These are phyloP conservation scores for Penicillium dipodomyicola DNA, from an alignment of 495 filamentous ascomycete genomes.

Conservation along the genomic window DNA sequence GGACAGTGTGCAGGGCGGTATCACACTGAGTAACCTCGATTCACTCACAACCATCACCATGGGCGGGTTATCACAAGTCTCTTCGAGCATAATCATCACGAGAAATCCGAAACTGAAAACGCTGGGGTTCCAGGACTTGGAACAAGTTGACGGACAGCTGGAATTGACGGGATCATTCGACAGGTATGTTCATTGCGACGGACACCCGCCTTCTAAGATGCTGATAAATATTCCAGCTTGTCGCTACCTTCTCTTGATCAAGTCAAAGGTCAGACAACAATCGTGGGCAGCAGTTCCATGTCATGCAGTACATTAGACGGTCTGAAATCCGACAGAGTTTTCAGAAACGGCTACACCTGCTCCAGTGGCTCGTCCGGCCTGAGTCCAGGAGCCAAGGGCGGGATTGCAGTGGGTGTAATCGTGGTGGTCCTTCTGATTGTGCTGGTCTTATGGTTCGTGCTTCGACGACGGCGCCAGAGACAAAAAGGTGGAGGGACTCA, in stretches of 20 bases:
- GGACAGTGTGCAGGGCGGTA: conserved; percentile 21
- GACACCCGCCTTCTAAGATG: background rate
- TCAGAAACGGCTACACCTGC: conserved; percentile 25
- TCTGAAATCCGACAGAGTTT: conserved; percentile 20
- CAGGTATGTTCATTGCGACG: conserved; percentile 16
- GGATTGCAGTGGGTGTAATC: conserved; percentile 33
- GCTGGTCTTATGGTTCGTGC: conserved; percentile 23
- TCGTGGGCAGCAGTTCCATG: conserved; percentile 23
- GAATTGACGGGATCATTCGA: conserved; percentile 28
- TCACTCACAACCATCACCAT: conserved; percentile 20
- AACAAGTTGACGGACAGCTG: conserved; percentile 29
- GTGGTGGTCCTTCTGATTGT: conserved; percentile 28
- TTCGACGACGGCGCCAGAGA: conserved; percentile 21
- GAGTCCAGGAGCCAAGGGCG: conserved; percentile 32
- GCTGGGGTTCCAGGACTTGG: conserved; percentile 24
- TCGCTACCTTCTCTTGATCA: conserved; percentile 27
- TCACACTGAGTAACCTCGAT: conserved; percentile 25
- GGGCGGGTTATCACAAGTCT: conserved; percentile 17
- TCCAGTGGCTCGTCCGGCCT: conserved; percentile 14
- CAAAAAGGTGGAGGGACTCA: background rate
- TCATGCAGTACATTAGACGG: conserved; percentile 24
- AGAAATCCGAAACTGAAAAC: conserved; percentile 24
- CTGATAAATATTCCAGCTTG: conserved; percentile 19
- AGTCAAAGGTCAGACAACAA: conserved; percentile 26
- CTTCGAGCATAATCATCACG: conserved; percentile 22